Base-by-base conservation (phyloP, 225 moss, liverwort and hornwort genomes). In the Physcomitrium patens region DNA sequence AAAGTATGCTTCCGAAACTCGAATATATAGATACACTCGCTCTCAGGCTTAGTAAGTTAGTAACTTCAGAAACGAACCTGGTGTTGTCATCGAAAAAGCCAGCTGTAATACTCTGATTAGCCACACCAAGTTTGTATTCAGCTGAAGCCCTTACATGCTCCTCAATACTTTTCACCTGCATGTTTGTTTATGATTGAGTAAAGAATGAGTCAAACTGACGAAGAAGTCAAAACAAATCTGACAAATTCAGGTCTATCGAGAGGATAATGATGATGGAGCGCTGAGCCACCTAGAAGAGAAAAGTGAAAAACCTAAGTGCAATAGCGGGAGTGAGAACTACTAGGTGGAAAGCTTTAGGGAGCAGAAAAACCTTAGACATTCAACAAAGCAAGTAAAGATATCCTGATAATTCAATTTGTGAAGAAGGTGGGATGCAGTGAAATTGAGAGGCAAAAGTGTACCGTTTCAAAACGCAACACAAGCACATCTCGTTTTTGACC, bases 401-500 rank as follows among this genome's bases (percentile, higher is more conserved):
- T 44, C n/a, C 42, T 62, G 31, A 13, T 15, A 68, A 24, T 28
- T 51, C 15, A 31, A 79, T 31, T 28, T 51, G 44, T 57, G 17
- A 31, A 55, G 72, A 12, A 49, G 8, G 55, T 57, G 11, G 44
- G 24, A 42, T 42, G 18, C 8, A 49, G 37, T 76, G 53, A 16
- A 9, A 8, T 42, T 68, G 26, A 24, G 82, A 63, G 70, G 44
- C 42, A 20, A 37, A 51, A 17, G 59, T 47, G 28, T 93, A 99
- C 99, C 87, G 99, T 99, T 80, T 99, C 99, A 89, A 99, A 86
- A 23, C 99, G 91, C 69, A 99, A 80, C 9, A 99, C 99, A 78
- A 99, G 93, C 50, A 99, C 99, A 83, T 99, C 99, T 22, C 95
- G 94, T 78, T 99, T 99, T 71, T 99, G 99, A 70, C 99, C 99